A percentile compares a stretch with the other conserved stretches of the same genome.
Conservation (phyloP, 305 asterid genomes). For the Fraxinus velutina region DNA sequence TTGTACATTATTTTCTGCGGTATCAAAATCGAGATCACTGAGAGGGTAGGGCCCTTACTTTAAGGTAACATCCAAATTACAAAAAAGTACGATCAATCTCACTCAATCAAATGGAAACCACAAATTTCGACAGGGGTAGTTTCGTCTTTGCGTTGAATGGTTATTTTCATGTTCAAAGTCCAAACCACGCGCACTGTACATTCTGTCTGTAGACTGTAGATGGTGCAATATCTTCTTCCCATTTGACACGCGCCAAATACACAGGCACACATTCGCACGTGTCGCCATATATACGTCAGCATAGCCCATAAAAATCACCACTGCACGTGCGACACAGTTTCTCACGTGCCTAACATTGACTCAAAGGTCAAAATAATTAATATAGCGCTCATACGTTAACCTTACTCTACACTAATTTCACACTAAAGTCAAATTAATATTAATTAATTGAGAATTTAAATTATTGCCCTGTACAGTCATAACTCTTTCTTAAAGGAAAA, state of each 20-base stretch:
- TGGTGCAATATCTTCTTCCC: slow-evolving; percentile 6
- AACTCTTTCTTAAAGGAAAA: neutral
- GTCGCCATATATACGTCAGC: slow-evolving; percentile 32
- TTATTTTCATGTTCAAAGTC: slow-evolving; percentile 30
- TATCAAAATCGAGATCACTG: too few species aligned
- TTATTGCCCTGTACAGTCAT: neutral
- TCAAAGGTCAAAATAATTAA: neutral
- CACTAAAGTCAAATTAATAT: neutral
- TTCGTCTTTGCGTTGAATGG: slow-evolving; percentile 26
- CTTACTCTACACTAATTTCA: neutral
- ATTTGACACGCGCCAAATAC: slow-evolving; percentile 30
- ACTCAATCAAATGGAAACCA: slow-evolving; percentile 9
- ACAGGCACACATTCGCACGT: slow-evolving; percentile 25
- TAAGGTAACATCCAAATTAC: neutral
- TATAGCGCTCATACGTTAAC: neutral
- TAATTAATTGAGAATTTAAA: neutral
- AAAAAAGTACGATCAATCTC: neutral
- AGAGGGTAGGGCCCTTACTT: neutral
- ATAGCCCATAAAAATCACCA: neutral
- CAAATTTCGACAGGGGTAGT: slow-evolving; percentile 24
- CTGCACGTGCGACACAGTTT: slow-evolving; percentile 25
- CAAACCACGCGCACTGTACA: slow-evolving; percentile 50
- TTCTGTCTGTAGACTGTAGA: slow-evolving; percentile 25
- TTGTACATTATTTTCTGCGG: too few species aligned
- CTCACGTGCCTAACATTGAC: slow-evolving; percentile 35